phyloP scores from a whole-genome alignment of 768 basidiomycete species.

The Pholiota microspora region DNA sequence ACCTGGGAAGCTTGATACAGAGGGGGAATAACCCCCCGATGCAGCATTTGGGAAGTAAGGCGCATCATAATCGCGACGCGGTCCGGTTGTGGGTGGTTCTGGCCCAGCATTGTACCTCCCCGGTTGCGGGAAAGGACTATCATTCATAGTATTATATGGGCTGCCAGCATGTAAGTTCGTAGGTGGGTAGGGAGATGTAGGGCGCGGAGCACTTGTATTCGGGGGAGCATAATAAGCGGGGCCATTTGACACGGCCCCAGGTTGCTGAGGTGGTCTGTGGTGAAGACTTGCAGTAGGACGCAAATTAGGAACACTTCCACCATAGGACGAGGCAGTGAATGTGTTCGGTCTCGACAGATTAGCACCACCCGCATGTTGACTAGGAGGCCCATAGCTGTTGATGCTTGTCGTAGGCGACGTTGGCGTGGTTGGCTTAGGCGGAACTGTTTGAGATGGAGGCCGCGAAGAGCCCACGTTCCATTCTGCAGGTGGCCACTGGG shows the following conservation, averaged over 20 bases:
- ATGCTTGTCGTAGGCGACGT: slow-evolving; percentile 12
- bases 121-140: not conserved
- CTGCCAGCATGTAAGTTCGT: not conserved
- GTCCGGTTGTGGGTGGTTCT: not conserved
- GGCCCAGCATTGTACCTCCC: not conserved
- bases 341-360: slow-evolving; percentile 33
- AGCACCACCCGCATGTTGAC: slow-evolving; percentile 21
- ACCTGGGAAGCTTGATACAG: not conserved
- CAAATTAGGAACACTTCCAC: slow-evolving; percentile 17
- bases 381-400: not conserved
- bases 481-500: slow-evolving; percentile 43
- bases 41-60: not conserved
- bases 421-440: slow-evolving; percentile 11
- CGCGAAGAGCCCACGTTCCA: slow-evolving; percentile 29
- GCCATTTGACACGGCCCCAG: not conserved
- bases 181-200: not conserved
- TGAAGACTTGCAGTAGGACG: slow-evolving; percentile 23
- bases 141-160: not conserved
- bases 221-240: slow-evolving; percentile 2
- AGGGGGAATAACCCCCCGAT: not conserved
- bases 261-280: not conserved
- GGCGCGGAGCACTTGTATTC: not conserved
- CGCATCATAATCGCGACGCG: not conserved
- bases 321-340: slow-evolving; percentile 20
- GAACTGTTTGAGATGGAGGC: slow-evolving; percentile 13